phyloP scores from a whole-genome alignment of 2,329 filamentous ascomycete species.

The Colletotrichum tamarilloi region DNA sequence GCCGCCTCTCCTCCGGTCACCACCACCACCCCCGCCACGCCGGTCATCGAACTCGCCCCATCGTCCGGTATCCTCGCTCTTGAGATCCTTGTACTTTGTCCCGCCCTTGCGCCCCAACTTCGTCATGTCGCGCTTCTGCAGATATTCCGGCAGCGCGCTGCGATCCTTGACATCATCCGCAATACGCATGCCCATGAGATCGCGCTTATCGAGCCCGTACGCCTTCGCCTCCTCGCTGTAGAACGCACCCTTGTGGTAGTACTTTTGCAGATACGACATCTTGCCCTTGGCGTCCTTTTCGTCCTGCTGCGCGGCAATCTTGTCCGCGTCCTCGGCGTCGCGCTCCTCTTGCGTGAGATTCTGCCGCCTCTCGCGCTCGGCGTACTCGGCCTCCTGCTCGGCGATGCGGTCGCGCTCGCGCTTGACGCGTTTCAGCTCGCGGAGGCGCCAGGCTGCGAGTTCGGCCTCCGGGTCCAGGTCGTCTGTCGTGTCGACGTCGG shows the following conservation, averaged over 20 bases:
- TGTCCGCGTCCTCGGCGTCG: slow-evolving; percentile 83
- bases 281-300: slow-evolving; percentile 83
- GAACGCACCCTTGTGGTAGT: slow-evolving; percentile 97
- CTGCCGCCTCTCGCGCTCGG: slow-evolving; percentile 87
- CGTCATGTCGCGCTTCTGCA: slow-evolving; percentile 94
- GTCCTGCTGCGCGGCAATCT: slow-evolving; percentile 80
- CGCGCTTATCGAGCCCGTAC: slow-evolving; percentile 80
- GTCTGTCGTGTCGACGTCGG: slow-evolving; percentile 90
- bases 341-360: slow-evolving; percentile 90
- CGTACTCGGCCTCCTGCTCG: slow-evolving; percentile 83
- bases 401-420: slow-evolving; percentile 88
- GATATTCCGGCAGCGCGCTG: slow-evolving; percentile 86
- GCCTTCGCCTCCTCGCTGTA: slow-evolving; percentile 84
- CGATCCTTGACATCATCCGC: slow-evolving; percentile 86
- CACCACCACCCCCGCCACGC: slow-evolving; percentile 49
- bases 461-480: slow-evolving; percentile 88
- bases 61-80: slow-evolving; percentile 87
- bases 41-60: slow-evolving; percentile 77
- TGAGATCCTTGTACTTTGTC: slow-evolving; percentile 89
- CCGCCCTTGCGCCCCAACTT: slow-evolving; percentile 93
- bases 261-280: slow-evolving; percentile 93
- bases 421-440: slow-evolving; percentile 89
- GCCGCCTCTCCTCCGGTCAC: slow-evolving; percentile 41
- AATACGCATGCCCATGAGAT: slow-evolving; percentile 87
- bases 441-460: slow-evolving; percentile 90